A percentile compares a stretch with the other conserved stretches of the same genome.
phyloP scores from a whole-genome alignment of 768 basidiomycete species.

The Mycena rebaudengoi region DNA sequence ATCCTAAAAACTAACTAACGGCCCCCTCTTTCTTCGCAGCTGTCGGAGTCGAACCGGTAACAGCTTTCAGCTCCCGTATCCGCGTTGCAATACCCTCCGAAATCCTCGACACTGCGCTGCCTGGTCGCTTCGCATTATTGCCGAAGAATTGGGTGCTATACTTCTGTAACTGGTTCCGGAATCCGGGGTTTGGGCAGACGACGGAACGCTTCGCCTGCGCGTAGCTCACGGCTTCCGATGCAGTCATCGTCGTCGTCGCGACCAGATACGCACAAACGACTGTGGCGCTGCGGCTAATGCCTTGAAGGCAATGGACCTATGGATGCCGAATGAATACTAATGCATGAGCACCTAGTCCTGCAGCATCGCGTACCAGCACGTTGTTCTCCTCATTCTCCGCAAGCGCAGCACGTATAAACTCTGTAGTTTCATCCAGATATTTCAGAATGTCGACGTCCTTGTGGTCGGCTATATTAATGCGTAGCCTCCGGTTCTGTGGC shows the following conservation, averaged over 20 bases:
- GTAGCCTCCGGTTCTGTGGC: constrained; percentile 51
- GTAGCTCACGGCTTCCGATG: constrained; percentile 61
- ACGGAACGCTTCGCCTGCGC: constrained; percentile 66
- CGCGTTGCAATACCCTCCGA: constrained; percentile 37
- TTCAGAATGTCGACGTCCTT: constrained; percentile 49
- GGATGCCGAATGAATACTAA: neutral
- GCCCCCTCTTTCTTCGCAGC: neutral
- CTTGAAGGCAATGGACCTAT: constrained; percentile 82
- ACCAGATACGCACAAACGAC: constrained; percentile 79
- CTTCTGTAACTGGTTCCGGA: constrained; percentile 57
- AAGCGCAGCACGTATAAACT: constrained; percentile 61
- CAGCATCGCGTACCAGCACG: constrained; percentile 56
- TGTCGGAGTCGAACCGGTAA: constrained; percentile 16
- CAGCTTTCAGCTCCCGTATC: constrained; percentile 39
- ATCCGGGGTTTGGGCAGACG: constrained; percentile 73
- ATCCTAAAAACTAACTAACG: neutral
- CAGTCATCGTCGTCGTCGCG: constrained; percentile 59
- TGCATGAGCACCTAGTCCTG: neutral
- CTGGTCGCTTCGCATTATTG: constrained; percentile 5
- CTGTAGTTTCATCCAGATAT: constrained; percentile 58
- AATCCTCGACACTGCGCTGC: constrained; percentile 19
- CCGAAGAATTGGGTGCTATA: constrained; percentile 22
- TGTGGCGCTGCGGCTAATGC: constrained; percentile 79
- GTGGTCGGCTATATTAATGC: constrained; percentile 59
- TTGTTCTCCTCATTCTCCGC: constrained; percentile 49